Conservation (phyloP, 176 grass and related monocot genomes). For the Raddia distichophylla region DNA sequence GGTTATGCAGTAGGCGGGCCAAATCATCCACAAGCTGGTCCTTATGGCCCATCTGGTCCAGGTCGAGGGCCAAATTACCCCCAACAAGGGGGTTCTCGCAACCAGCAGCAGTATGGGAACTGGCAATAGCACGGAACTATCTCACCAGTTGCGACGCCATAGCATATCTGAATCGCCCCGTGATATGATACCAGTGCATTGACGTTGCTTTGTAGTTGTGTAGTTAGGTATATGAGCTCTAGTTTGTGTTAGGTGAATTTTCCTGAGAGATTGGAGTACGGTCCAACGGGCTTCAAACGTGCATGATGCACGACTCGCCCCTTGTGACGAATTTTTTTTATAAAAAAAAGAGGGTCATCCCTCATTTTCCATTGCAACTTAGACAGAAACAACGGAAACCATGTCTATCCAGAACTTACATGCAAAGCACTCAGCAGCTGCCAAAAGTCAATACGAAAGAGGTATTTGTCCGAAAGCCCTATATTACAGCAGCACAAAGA, state of each 20-base stretch:
- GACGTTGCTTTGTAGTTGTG: background rate
- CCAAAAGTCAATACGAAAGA: no score
- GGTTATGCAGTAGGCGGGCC: constrained; percentile 55
- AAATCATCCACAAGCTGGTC: constrained; percentile 54
- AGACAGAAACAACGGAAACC: no score
- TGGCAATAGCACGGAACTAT: constrained; percentile 52
- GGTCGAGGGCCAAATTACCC: constrained; percentile 55
- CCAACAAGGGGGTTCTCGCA: constrained; percentile 52
- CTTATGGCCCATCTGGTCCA: constrained; percentile 53
- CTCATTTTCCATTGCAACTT: no score
- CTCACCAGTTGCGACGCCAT: background rate
- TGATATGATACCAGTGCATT: background rate
- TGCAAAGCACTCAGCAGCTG: no score
- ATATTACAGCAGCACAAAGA: no score
- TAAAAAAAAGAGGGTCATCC: no score
- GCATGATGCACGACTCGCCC: no score
- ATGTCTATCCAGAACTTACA: no score
- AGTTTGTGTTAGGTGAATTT: background rate
- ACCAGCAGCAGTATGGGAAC: constrained; percentile 62
- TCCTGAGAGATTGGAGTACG: background rate
- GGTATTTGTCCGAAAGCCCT: no score
- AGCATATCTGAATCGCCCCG: background rate
- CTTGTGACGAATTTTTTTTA: no score
- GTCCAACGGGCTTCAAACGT: background rate
- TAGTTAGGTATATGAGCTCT: background rate